phyloP scores from a whole-genome alignment of 2,329 filamentous ascomycete species.

The Emmonsiellopsis sp. region DNA sequence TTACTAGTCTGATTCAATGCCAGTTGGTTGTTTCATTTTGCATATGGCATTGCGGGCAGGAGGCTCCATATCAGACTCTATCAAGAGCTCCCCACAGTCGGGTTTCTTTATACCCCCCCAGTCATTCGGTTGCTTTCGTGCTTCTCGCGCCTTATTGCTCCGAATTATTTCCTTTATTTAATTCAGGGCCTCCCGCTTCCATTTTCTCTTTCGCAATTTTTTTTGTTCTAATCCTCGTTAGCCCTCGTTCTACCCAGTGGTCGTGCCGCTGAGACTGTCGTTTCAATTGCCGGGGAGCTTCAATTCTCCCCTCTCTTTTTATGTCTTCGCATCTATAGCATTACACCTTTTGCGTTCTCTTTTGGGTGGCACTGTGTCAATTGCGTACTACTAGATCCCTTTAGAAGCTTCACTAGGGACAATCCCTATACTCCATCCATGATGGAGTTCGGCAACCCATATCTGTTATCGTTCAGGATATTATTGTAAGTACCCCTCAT shows the following conservation, averaged over 20 bases:
- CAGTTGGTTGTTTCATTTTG: not conserved
- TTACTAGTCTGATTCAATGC: not conserved
- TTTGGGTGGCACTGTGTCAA: conserved; percentile 3
- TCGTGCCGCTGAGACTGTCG: conserved; percentile 6
- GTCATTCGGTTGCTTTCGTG: conserved; percentile 5
- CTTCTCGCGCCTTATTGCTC: conserved; percentile 3
- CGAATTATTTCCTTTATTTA: conserved; percentile 1
- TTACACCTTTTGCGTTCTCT: conserved; percentile 1
- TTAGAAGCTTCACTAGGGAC: not conserved
- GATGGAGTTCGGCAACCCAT: conserved; percentile 11
- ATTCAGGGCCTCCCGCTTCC: not conserved
- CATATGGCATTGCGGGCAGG: not conserved
- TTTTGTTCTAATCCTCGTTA: not conserved
- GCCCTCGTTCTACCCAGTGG: conserved; percentile 4
- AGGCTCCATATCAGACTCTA: not conserved
- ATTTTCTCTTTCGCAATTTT: conserved; percentile 3
- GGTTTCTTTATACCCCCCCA: conserved; percentile 6
- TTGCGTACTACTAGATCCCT: conserved; percentile 3
- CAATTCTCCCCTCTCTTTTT: not conserved
- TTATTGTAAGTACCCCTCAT: conserved; percentile 10
- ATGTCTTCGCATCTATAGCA: conserved; percentile 2
- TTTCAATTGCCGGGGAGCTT: conserved; percentile 4
- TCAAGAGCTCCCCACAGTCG: conserved; percentile 4
- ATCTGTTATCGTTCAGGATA: conserved; percentile 12
- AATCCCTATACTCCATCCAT: not conserved